Conservation (phyloP, 2,329 filamentous ascomycete species). For the Fusarium nygamai region DNA sequence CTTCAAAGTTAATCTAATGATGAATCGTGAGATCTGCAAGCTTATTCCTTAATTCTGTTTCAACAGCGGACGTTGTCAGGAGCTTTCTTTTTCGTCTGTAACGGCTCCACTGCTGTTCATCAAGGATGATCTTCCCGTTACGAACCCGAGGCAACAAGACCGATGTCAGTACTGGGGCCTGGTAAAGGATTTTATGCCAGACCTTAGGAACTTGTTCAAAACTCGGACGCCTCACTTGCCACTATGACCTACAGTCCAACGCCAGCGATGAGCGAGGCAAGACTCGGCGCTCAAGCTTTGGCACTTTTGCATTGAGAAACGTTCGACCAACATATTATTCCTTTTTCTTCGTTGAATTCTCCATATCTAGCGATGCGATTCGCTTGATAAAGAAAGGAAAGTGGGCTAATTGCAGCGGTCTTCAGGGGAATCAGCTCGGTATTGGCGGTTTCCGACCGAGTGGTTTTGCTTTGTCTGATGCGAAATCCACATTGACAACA, state of each 20-base stretch:
- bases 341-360: not conserved
- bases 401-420: not conserved
- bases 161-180: not conserved
- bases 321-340: not conserved
- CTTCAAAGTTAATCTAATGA: not conserved
- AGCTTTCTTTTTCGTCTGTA: slow-evolving; percentile 1
- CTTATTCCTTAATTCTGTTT: not conserved
- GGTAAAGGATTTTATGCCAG: not conserved
- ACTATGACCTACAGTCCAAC: not conserved
- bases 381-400: not conserved
- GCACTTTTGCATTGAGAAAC: not conserved
- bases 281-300: rapidly evolving
- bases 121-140: slow-evolving; percentile 4
- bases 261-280: not conserved
- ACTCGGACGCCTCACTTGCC: not conserved
- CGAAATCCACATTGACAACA: not conserved
- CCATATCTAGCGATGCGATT: not conserved
- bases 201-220: too few species aligned
- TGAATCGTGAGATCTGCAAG: slow-evolving; percentile 19
- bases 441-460: not conserved
- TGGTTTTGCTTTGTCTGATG: slow-evolving; percentile 1
- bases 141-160: not conserved
- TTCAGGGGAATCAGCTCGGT: not conserved
- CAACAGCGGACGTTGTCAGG: not conserved
- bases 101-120: slow-evolving; percentile 7